Conservation (phyloP, 257 asterid species). For the Solanum clarkiae region DNA sequence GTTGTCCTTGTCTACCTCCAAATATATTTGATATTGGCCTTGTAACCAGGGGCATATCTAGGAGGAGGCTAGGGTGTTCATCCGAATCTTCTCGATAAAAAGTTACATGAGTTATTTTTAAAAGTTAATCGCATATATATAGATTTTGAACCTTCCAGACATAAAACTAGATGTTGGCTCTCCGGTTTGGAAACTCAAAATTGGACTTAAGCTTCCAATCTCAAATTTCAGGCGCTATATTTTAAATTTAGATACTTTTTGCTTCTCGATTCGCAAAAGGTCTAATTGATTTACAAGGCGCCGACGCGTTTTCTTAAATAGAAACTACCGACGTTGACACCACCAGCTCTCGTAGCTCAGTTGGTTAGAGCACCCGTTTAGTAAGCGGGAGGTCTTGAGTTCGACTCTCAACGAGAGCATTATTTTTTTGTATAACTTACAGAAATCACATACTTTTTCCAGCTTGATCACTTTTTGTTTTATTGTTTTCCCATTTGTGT, state of each 20-base stretch:
- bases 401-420: conserved; percentile 22
- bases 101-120: too few relatives aligned
- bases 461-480: accelerated
- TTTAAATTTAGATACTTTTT: neutral
- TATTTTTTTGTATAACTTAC: neutral
- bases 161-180: neutral
- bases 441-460: neutral
- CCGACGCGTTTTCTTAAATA: accelerated
- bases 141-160: too few relatives aligned
- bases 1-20: neutral
- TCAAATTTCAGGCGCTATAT: neutral
- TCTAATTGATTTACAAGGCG: neutral
- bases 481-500: neutral
- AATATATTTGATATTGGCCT: neutral
- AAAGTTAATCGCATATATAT: too few relatives aligned
- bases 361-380: conserved; percentile 98
- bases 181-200: neutral
- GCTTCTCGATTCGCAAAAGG: neutral
- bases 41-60: too few relatives aligned
- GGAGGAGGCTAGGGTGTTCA: neutral
- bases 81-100: neutral
- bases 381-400: conserved; percentile 99
- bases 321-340: neutral
- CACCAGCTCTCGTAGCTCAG: conserved; percentile 72
- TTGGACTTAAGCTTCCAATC: too few relatives aligned